Conservation (phyloP, 371 early-diverging fungal genomes). For the Mortierella sp. region DNA sequence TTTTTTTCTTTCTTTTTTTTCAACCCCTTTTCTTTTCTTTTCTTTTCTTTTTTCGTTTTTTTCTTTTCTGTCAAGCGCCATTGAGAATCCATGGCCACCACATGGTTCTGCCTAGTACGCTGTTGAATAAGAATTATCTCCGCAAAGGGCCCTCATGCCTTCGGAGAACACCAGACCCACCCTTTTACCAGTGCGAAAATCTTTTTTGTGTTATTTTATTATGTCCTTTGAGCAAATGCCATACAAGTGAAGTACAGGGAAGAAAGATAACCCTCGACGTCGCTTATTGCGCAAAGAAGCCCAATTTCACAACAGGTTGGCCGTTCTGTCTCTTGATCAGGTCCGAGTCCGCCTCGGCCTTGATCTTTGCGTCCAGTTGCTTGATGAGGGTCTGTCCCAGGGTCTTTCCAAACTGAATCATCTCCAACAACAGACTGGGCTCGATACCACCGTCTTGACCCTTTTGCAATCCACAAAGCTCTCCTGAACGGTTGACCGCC, state of each 20-base stretch:
- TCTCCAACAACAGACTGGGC: conserved; percentile 81
- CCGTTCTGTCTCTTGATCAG: conserved; percentile 62
- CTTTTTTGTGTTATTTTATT: not conserved
- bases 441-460: conserved; percentile 81
- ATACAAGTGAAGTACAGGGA: not conserved
- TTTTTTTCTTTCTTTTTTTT: not conserved
- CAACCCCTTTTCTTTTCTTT: not conserved
- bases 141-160: not conserved
- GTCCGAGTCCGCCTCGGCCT: conserved; percentile 63
- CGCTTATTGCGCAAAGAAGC: conserved; percentile 69
- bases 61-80: not conserved
- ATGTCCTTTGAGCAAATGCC: not conserved
- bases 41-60: not conserved
- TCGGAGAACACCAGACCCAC: not conserved
- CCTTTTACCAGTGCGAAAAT: not conserved
- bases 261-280: too few relatives aligned
- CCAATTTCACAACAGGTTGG: conserved; percentile 66
- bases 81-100: not conserved
- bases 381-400: conserved; percentile 71
- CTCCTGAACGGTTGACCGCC: conserved; percentile 83
- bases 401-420: conserved; percentile 80
- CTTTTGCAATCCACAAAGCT: conserved; percentile 89
- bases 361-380: conserved; percentile 66
- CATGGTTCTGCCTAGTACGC: not conserved
- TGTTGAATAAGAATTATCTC: not conserved